Percentiles rank a stretch among this genome's conserved stretches.
Evolutionary conservation across 1,284 basidiomycete genomes (phyloP).

Genomic region (Irpex sp.): DNA sequence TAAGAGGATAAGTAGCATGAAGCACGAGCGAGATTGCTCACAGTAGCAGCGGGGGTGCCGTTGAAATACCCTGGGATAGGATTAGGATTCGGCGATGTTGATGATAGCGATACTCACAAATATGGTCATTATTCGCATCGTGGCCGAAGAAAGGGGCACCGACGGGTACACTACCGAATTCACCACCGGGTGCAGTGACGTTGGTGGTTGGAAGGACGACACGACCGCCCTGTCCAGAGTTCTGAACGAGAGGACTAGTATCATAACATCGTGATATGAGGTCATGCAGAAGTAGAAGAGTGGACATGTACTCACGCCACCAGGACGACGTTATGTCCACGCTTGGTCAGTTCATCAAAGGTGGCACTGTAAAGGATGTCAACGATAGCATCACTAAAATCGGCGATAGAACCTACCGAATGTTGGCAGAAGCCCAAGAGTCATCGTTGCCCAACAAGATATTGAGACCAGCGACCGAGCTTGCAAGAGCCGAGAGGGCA

Average conservation of each 20-base stretch:
- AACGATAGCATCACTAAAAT: background rate
- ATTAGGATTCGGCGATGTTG: background rate
- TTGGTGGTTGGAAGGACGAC: constrained; percentile 35
- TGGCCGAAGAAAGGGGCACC: constrained; percentile 36
- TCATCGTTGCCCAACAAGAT: constrained; percentile 39
- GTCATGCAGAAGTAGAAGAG: background rate
- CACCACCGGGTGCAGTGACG: constrained; percentile 35
- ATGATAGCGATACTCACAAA: constrained; percentile 26
- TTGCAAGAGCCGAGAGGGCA: constrained; percentile 14
- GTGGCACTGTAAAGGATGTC: constrained; percentile 26
- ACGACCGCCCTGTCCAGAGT: constrained; percentile 38
- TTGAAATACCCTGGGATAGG: constrained; percentile 33
- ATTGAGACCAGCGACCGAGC: constrained; percentile 30
- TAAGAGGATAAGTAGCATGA: background rate
- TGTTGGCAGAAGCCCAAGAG: constrained; percentile 40
- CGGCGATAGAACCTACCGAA: constrained; percentile 28
- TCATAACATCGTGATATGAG: background rate
- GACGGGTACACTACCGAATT: constrained; percentile 32
- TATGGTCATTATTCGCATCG: constrained; percentile 27
- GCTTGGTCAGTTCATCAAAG: constrained; percentile 29
- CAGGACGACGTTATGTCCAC: constrained; percentile 34
- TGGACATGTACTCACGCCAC: constrained; percentile 27
- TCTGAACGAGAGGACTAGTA: constrained; percentile 34
- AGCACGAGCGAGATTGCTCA: constrained; percentile 7
- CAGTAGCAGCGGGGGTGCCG: constrained; percentile 35